These are phyloP conservation scores for Eucalyptus caleyi DNA, from an alignment of 345 rosid species.

Conservation along the genomic window DNA sequence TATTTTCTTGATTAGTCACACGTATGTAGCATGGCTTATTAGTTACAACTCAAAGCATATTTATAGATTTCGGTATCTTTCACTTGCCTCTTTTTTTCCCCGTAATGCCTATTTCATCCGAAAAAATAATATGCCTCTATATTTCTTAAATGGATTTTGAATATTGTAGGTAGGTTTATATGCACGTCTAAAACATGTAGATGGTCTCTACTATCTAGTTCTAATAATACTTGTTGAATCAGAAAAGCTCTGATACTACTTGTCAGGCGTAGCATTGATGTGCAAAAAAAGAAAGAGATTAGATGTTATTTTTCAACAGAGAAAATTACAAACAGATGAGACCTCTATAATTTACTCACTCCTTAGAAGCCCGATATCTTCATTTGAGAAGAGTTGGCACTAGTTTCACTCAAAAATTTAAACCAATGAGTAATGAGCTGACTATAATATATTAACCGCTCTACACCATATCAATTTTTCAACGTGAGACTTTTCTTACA, in stretches of 20 bases:
- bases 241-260: neutral
- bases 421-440: too few species aligned
- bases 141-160: neutral
- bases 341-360: too few species aligned
- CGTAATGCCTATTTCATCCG: neutral
- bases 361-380: too few species aligned
- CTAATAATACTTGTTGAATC: neutral
- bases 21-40: neutral
- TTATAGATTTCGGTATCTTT: neutral
- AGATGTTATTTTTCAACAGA: neutral
- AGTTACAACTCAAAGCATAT: neutral
- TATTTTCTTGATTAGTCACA: neutral
- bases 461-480: too few species aligned
- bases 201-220: neutral
- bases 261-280: too few species aligned
- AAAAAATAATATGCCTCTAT: neutral
- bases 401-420: too few species aligned
- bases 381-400: too few species aligned
- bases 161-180: neutral
- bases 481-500: too few species aligned
- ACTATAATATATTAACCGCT: rapidly evolving
- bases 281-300: neutral
- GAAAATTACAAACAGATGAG: too few species aligned
- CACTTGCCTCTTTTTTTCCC: neutral
- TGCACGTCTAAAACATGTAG: neutral